A percentile compares a stretch with the other conserved stretches of the same genome.
Conservation (phyloP, 306 rosid species). For the Rosa rugosa region DNA sequence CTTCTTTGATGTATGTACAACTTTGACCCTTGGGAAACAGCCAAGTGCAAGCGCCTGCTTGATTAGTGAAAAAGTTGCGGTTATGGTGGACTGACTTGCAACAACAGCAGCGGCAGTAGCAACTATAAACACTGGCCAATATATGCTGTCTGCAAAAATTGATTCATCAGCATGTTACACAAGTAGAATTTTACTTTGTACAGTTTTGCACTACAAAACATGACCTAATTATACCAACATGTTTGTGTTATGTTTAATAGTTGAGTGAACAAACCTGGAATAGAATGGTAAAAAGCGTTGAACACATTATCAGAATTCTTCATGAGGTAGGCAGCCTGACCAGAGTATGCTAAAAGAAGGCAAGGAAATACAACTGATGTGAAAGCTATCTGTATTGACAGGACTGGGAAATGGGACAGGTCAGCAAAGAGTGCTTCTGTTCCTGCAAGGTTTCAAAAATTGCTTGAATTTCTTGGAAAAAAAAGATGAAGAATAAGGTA, state of each 20-base stretch:
- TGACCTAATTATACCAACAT: not conserved
- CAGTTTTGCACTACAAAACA: not conserved
- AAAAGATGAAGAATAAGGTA: not conserved
- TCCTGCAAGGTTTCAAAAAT: constrained; percentile 42
- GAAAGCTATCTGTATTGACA: constrained; percentile 65
- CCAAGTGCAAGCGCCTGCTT: constrained; percentile 95
- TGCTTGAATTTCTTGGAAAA: too few species aligned
- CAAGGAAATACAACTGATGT: constrained; percentile 67
- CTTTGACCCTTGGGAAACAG: constrained; percentile 94
- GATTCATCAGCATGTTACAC: too few species aligned
- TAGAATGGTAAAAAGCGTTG: constrained; percentile 83
- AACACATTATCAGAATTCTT: constrained; percentile 45
- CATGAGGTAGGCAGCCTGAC: constrained; percentile 27
- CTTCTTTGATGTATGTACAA: constrained; percentile 80
- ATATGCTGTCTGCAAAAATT: constrained; percentile 59
- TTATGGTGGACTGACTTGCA: constrained; percentile 89
- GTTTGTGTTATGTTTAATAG: too few species aligned
- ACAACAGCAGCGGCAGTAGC: constrained; percentile 95
- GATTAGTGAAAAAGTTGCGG: constrained; percentile 83
- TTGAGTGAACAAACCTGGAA: constrained; percentile 63
- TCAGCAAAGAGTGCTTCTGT: constrained; percentile 73
- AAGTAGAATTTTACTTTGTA: not conserved
- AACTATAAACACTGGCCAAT: constrained; percentile 91
- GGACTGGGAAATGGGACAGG: constrained; percentile 63
- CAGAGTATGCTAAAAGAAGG: constrained; percentile 41